A percentile compares a stretch with the other conserved stretches of the same genome.
Conservation (phyloP, 192 early-diverging fungal genomes). For the Diversispora eburnea region DNA sequence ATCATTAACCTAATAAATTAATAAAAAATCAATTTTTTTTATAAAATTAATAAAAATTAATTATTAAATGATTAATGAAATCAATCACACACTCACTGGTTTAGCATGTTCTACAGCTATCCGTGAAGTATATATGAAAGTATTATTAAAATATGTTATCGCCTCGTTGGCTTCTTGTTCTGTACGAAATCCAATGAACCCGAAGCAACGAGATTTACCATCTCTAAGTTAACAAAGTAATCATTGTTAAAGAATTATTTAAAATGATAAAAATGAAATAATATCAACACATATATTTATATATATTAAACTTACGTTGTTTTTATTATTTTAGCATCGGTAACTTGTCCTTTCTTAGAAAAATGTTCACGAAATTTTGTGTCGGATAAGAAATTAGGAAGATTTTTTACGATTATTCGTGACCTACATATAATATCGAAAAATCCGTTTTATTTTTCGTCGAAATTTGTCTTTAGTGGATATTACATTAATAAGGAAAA, state of each 20-base stretch:
- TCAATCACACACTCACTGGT: constrained; percentile 48
- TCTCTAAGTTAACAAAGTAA: constrained; percentile 44
- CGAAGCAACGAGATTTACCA: constrained; percentile 81
- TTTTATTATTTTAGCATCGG: constrained; percentile 86
- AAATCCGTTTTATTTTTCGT: no score
- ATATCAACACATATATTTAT: not conserved
- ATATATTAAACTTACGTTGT: constrained; percentile 55
- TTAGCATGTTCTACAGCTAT: constrained; percentile 86
- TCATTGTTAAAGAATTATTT: not conserved
- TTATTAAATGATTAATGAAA: not conserved
- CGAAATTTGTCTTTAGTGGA: no score
- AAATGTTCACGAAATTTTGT: constrained; percentile 88
- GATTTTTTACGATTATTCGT: constrained; percentile 92
- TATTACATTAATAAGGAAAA: no score
- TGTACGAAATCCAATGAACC: constrained; percentile 87
- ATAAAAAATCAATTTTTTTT: not conserved
- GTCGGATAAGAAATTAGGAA: constrained; percentile 86
- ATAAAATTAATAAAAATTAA: not conserved
- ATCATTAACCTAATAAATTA: constrained; percentile 65
- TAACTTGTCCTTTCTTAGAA: constrained; percentile 76
- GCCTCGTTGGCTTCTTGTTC: constrained; percentile 84
- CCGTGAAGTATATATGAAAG: constrained; percentile 88
- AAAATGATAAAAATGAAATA: not conserved
- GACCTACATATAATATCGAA: constrained; percentile 34
- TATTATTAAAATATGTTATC: constrained; percentile 80